A percentile compares a stretch with the other conserved stretches of the same genome.
phyloP scores from a whole-genome alignment of 768 basidiomycete genomes.

The Termitomyces sp. region DNA sequence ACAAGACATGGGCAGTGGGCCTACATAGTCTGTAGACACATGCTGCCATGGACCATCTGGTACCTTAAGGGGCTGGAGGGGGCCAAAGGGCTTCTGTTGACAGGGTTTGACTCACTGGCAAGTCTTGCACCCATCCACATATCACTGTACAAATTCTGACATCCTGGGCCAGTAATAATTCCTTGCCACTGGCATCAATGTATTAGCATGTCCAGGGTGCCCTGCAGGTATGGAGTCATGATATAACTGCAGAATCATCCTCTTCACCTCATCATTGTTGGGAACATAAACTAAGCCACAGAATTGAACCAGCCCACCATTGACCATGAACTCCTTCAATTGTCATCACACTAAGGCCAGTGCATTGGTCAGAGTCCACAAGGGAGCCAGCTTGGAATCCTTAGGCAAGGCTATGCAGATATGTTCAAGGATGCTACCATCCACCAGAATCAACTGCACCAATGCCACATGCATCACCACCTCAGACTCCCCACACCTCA shows the following conservation, averaged over 20 bases:
- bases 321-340: neutral
- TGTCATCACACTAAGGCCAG: neutral
- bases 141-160: constrained; percentile 15
- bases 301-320: too few relatives aligned
- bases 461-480: neutral
- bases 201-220: neutral
- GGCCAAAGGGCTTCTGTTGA: neutral
- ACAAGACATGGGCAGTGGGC: too few relatives aligned
- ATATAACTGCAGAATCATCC: constrained; percentile 23
- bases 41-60: too few relatives aligned
- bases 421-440: neutral
- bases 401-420: neutral
- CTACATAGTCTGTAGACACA: too few relatives aligned
- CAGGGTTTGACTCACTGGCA: neutral
- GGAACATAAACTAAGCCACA: too few relatives aligned
- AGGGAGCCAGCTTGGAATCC: neutral
- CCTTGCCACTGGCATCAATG: constrained; percentile 9
- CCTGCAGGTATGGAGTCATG: constrained; percentile 9
- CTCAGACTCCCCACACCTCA: neutral
- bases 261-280: too few relatives aligned
- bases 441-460: neutral
- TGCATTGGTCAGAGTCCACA: neutral
- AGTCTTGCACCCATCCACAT: constrained; percentile 8
- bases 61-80: neutral
- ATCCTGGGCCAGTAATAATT: constrained; percentile 20